These are phyloP conservation scores for Elongisporangium prolatum DNA, from an alignment of 352 stramenopile species.

Conservation along the genomic window DNA sequence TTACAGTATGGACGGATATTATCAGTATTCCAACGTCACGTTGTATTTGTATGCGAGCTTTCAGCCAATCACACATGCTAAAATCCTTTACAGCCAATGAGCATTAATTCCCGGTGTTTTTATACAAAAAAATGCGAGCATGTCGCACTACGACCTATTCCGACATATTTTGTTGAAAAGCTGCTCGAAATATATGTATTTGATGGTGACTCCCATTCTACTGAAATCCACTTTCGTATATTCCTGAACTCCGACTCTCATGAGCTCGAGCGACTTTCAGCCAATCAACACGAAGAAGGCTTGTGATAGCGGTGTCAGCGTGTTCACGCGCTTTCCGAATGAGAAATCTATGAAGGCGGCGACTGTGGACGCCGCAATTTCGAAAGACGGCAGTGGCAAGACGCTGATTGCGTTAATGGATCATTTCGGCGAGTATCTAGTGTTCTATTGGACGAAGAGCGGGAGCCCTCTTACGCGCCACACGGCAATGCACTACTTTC, in stretches of 20 bases:
- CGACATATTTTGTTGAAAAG: constrained; percentile 11
- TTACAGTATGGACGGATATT: constrained; percentile 2
- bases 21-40: constrained; percentile 2
- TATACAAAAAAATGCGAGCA: not conserved
- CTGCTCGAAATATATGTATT: constrained; percentile 10
- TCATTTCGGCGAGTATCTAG: constrained; percentile 17
- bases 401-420: constrained; percentile 16
- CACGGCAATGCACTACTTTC: constrained; percentile 15
- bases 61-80: not conserved
- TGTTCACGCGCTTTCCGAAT: constrained; percentile 11
- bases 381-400: constrained; percentile 3
- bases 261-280: constrained; percentile 13
- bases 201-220: constrained; percentile 3
- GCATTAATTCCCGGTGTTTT: not conserved
- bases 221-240: constrained; percentile 9
- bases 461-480: constrained; percentile 2
- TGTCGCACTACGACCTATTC: constrained; percentile 1
- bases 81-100: not conserved
- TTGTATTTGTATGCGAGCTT: not conserved
- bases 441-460: constrained; percentile 3
- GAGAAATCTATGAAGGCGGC: constrained; percentile 6
- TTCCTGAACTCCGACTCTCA: constrained; percentile 6
- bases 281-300: constrained; percentile 16
- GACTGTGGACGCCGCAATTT: constrained; percentile 4
- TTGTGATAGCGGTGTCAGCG: constrained; percentile 5